Evolutionary conservation across 306 rosid species (phyloP).

Genomic region (Castanospermum australe): DNA sequence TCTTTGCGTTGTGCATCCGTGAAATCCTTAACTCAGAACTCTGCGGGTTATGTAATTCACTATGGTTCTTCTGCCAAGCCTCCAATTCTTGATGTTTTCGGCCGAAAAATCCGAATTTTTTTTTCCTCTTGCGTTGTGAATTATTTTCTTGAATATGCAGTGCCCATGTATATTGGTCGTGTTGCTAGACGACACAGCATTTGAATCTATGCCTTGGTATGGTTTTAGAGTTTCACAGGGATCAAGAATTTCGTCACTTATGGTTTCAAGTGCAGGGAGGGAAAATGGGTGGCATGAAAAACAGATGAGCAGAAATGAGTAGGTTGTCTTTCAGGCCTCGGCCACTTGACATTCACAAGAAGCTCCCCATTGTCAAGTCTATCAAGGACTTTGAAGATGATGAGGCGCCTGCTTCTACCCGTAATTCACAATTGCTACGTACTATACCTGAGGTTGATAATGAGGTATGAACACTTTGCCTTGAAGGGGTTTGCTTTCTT

Average conservation of each 20-base stretch:
- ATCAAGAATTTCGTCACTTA: not conserved
- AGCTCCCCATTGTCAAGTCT: conserved; percentile 61
- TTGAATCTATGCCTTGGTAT: not conserved
- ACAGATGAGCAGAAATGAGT: conserved; percentile 47
- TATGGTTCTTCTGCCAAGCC: not conserved
- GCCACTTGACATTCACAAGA: conserved; percentile 61
- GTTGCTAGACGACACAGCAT: not conserved
- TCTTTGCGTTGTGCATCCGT: not conserved
- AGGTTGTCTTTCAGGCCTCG: conserved; percentile 58
- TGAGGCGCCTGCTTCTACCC: conserved; percentile 49
- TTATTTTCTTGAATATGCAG: not conserved
- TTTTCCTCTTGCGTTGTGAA: not conserved
- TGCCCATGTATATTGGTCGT: not conserved
- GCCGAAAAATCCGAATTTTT: not conserved
- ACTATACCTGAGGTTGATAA: conserved; percentile 43
- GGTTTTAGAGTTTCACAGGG: conserved; percentile 6
- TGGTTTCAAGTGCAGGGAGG: conserved; percentile 13
- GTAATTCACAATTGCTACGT: conserved; percentile 54
- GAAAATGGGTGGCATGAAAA: conserved; percentile 1
- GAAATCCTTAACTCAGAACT: not conserved
- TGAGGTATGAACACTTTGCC: conserved; percentile 27
- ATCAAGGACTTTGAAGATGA: conserved; percentile 59
- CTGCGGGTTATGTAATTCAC: not conserved
- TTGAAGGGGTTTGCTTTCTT: not conserved
- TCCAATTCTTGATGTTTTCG: not conserved